Conservation (phyloP, 805 yeast genomes). For the Cyberlindnera sargentensis region DNA sequence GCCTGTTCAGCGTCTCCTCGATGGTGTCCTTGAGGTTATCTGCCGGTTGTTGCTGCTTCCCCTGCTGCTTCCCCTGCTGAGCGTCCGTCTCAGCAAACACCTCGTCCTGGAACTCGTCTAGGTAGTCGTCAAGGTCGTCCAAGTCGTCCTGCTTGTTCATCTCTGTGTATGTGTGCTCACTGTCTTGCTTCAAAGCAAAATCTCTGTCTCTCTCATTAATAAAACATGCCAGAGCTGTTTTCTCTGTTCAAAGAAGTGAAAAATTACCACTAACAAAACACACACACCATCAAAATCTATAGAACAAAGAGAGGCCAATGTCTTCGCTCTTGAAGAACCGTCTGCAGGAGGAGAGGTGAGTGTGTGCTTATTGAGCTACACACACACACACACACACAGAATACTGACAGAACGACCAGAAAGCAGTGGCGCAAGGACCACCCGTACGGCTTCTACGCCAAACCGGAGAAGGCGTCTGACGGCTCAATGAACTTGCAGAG, state of each 20-base stretch:
- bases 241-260: neutral
- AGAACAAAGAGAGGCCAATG: conserved; percentile 2
- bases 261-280: neutral
- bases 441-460: conserved; percentile 95
- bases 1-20: conserved; percentile 69
- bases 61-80: conserved; percentile 44
- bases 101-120: conserved; percentile 80
- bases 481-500: conserved; percentile 78
- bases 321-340: conserved; percentile 36
- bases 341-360: conserved; percentile 78
- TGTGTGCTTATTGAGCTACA: conserved; percentile 3
- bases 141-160: conserved; percentile 61
- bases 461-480: conserved; percentile 72
- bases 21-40: conserved; percentile 62
- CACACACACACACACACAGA: neutral
- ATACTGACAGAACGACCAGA: conserved; percentile 31
- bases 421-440: conserved; percentile 98
- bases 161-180: conserved; percentile 1
- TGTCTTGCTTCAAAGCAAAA: neutral
- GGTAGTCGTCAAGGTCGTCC: conserved; percentile 81
- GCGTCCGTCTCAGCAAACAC: conserved; percentile 45
- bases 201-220: neutral
- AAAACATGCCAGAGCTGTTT: neutral
- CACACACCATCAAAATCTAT: too few relatives aligned
- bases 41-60: conserved; percentile 33